A percentile compares a stretch with the other conserved stretches of the same genome.
These are phyloP conservation scores for Pseudogymnoascus sp. DNA, from an alignment of 2,329 filamentous ascomycete genomes.

Conservation along the genomic window DNA sequence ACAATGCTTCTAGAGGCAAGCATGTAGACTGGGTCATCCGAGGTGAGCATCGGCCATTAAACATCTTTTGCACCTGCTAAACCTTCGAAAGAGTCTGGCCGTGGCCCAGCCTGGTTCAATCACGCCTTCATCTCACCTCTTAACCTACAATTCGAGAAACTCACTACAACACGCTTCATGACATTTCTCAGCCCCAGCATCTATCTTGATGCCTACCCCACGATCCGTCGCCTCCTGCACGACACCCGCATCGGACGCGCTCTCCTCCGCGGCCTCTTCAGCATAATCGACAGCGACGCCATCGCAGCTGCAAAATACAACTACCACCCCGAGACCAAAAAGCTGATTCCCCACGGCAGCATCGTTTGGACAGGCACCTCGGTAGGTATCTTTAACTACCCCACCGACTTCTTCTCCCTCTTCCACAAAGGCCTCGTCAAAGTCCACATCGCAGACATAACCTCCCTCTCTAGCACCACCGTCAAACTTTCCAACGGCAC, in stretches of 20 bases:
- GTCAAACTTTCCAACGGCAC: constrained; percentile 46
- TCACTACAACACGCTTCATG: constrained; percentile 58
- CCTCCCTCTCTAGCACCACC: constrained; percentile 35
- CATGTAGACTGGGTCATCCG: constrained; percentile 48
- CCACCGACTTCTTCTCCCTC: constrained; percentile 47
- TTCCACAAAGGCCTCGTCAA: constrained; percentile 43
- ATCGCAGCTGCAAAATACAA: constrained; percentile 45
- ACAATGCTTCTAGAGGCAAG: constrained; percentile 30
- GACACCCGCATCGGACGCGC: constrained; percentile 45
- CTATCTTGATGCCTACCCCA: constrained; percentile 55
- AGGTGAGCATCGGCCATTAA: constrained; percentile 28
- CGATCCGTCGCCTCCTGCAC: constrained; percentile 48
- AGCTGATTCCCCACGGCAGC: constrained; percentile 44
- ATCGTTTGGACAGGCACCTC: constrained; percentile 47
- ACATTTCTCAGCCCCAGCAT: constrained; percentile 68
- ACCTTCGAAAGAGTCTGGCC: background rate
- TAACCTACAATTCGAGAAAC: constrained; percentile 52
- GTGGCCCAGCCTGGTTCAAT: background rate
- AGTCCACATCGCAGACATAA: constrained; percentile 46
- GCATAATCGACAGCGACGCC: constrained; percentile 47
- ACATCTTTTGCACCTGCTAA: background rate
- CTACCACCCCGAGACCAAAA: constrained; percentile 42
- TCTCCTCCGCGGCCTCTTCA: constrained; percentile 49
- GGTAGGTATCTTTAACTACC: constrained; percentile 54
- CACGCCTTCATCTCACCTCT: background rate